Conservation (phyloP, 2,329 filamentous ascomycete species). For the Pyrenophora seminiperda region DNA sequence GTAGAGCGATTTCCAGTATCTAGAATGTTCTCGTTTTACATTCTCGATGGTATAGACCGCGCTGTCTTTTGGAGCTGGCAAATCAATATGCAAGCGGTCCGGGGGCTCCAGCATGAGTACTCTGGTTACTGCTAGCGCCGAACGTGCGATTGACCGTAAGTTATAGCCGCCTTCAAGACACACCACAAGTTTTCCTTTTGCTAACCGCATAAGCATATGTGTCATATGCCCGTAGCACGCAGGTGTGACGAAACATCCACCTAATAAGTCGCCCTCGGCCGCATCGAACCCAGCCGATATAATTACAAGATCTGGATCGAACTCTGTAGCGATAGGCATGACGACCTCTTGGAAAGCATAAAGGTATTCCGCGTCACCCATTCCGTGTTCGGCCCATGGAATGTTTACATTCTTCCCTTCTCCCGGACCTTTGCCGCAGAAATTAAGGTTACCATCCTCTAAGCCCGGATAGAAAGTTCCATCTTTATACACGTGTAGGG, state of each 20-base stretch:
- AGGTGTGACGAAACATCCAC: conserved; percentile 89
- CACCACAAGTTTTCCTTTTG: conserved; percentile 85
- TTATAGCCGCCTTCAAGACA: conserved; percentile 98
- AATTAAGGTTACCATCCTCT: conserved; percentile 63
- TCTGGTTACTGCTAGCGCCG: conserved; percentile 85
- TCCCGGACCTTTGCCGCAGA: conserved; percentile 63
- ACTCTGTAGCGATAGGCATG: conserved; percentile 94
- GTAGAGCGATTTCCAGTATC: conserved; percentile 87
- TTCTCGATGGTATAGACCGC: conserved; percentile 63
- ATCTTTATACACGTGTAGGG: conserved; percentile 83
- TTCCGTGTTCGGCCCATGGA: conserved; percentile 70
- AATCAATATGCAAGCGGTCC: conserved; percentile 57
- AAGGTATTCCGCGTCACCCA: conserved; percentile 97
- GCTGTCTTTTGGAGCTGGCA: conserved; percentile 53
- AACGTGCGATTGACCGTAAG: conserved; percentile 86
- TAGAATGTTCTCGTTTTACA: conserved; percentile 64
- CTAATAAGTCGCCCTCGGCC: conserved; percentile 88
- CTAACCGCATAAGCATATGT: conserved; percentile 96
- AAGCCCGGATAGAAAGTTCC: conserved; percentile 81
- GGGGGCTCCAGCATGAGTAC: conserved; percentile 97
- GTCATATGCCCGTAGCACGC: conserved; percentile 97
- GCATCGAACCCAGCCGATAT: conserved; percentile 96
- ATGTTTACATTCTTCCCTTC: conserved; percentile 71
- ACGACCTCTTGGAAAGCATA: conserved; percentile 94
- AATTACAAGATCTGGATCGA: conserved; percentile 91